Conservation (phyloP, 2,329 filamentous ascomycete genomes). For the Acephala macrosclerotiorum region DNA sequence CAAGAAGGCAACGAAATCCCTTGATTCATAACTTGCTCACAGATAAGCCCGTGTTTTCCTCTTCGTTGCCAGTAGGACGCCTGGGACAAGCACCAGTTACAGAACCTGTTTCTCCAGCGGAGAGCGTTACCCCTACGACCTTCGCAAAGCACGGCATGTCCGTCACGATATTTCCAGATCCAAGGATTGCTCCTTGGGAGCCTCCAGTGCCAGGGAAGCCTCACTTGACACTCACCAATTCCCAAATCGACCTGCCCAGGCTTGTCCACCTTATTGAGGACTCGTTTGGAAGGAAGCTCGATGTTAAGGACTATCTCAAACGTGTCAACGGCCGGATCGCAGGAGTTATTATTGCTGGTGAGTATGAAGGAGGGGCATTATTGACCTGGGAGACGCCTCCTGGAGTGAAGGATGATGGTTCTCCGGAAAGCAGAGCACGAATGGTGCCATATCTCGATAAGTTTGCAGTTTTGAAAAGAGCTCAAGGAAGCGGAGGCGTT, state of each 20-base stretch:
- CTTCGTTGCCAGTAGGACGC: conserved; percentile 81
- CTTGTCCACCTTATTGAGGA: conserved; percentile 91
- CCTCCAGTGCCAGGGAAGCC: conserved; percentile 66
- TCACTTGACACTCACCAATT: conserved; percentile 77
- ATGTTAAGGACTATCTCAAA: conserved; percentile 81
- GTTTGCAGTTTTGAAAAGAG: conserved; percentile 89
- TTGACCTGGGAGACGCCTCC: conserved; percentile 90
- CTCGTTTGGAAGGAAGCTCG: conserved; percentile 85
- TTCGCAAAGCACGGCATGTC: conserved; percentile 93
- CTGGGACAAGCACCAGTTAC: conserved; percentile 48
- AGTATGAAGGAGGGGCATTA: conserved; percentile 95
- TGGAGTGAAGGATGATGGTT: conserved; percentile 60
- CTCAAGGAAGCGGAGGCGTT: conserved; percentile 89
- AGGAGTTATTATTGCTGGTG: conserved; percentile 91
- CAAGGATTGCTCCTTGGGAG: conserved; percentile 70
- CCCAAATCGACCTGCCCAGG: conserved; percentile 81
- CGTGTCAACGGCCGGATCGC: conserved; percentile 85
- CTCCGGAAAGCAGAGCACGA: conserved; percentile 60
- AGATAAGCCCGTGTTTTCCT: conserved; percentile 91
- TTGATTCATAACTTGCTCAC: conserved; percentile 96
- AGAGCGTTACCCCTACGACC: conserved; percentile 65
- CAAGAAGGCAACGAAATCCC: conserved; percentile 73
- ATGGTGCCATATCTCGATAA: conserved; percentile 96
- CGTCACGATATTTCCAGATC: conserved; percentile 81
- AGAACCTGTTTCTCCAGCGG: conserved; percentile 42